These are phyloP conservation scores for Mortierella sp. DNA, from an alignment of 371 early-diverging fungal species.

Conservation along the genomic window DNA sequence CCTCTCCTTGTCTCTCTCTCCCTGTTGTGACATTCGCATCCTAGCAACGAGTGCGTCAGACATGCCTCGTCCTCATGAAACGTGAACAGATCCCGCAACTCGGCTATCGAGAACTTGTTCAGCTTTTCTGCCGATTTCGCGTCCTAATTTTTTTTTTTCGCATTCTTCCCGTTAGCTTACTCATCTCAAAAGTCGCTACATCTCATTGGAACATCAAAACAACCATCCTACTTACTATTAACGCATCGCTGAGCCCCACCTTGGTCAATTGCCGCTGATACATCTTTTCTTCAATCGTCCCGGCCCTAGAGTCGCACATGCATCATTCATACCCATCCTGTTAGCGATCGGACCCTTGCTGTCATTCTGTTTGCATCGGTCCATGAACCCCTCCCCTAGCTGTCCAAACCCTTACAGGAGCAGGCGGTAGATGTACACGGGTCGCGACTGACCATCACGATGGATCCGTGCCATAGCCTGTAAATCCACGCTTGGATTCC, in stretches of 20 bases:
- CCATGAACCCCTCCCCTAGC: neutral
- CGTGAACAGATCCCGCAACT: conserved; percentile 63
- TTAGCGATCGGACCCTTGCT: too few species aligned
- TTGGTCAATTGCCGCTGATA: conserved; percentile 71
- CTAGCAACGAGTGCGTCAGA: conserved; percentile 57
- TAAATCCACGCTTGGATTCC: conserved; percentile 62
- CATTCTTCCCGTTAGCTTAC: neutral
- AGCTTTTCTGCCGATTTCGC: conserved; percentile 40
- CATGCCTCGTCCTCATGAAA: conserved; percentile 57
- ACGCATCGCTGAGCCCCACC: conserved; percentile 57
- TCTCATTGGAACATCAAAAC: neutral
- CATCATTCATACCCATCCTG: too few species aligned
- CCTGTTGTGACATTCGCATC: conserved; percentile 34
- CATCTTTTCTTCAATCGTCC: conserved; percentile 68
- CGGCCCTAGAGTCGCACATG: conserved; percentile 31
- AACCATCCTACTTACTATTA: conserved; percentile 54
- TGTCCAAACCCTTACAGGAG: conserved; percentile 47
- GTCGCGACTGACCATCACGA: conserved; percentile 72
- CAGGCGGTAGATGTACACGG: conserved; percentile 71
- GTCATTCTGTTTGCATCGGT: too few species aligned
- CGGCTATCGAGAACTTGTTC: conserved; percentile 49
- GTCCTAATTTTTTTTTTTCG: conserved; percentile 27
- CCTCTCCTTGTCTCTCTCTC: neutral
- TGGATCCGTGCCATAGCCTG: conserved; percentile 76
- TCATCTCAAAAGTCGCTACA: neutral